Evolutionary conservation across 2,329 filamentous ascomycete genomes (phyloP), one percentile per base, ranked within the genome.

Genomic region (Xylaria polymorpha): DNA sequence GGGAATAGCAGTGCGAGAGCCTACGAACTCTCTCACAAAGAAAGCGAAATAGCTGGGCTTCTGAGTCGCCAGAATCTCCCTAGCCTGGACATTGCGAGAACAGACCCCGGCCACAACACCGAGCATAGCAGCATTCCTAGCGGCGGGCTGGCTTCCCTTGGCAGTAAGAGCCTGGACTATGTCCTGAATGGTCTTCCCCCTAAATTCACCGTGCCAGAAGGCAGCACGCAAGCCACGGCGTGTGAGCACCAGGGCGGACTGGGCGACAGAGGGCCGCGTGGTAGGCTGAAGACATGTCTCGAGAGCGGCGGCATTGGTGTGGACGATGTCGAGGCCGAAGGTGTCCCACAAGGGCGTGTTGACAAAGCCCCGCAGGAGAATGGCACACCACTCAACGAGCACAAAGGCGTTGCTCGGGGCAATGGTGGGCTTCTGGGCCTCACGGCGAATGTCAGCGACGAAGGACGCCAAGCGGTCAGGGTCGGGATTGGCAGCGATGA

Each of bases 91-190:
- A 63, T 94, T 87, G 63, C 94, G 91, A 48, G 91, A 89, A 77
- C 91, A 94, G 9, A 98, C 94, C 6, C 94, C 95, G 53, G 94
- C 93, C 72, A 99, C 87, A 59, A 97, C 88, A 20, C 96, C 96
- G 1, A 99, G 86, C 69, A 97, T 87, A 10, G 92, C 83, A 14
- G 93, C 89, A 83, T 97, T 91, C 75, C 87, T 92, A 63, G 91
- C 86, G 3, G 86, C 86, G 1, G 92, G 83, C 53, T 90, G 84
- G 1, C 87, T 72, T 22, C 86, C 84, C 80, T 97, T 97, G 39
- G 87, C 82, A 2, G 93, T 89, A 55, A 98, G 87, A 48, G 85
- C 83, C 66, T 85, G 82, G 35, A 98, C 86, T 29, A 90, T 86
- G 67, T 88, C 85, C 60, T 83, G 82, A 35, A 97, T 82, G 3